Base-by-base conservation (phyloP, 768 basidiomycete genomes). In the Polyporus arcularius region DNA sequence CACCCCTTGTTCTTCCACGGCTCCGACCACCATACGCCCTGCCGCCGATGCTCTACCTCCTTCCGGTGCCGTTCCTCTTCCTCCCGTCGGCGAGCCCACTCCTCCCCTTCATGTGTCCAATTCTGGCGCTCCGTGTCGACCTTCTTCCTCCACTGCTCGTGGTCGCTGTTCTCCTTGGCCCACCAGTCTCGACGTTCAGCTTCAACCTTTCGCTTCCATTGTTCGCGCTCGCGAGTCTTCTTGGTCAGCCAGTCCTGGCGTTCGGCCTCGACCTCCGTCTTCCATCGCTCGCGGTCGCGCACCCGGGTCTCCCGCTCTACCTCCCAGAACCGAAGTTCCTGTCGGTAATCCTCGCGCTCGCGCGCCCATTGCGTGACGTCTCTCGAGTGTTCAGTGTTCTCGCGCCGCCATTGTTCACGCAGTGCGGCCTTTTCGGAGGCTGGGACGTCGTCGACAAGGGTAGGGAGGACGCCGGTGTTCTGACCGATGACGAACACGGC, bases 1-100 rank as follows among this genome's bases (percentile, higher is more conserved):
- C 66, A 70, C 26, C 50, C 59, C 4, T 40, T 40, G 32, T 60
- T 52, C 3, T 50, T 53, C 26, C 43, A 43, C 28, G 58, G 59
- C 30, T 56, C 57, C 12, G 57, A 51, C 65, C 65, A 69, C 38
- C 60, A 53, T 52, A 64, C 51, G 7, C 65, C 63, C 53, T 64
- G 49, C 28, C 53, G 40, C 16, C 47, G 32, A 18, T 58, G 58
- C 42, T 43, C 53, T 14, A 62, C 35, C 41, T 63, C 62, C 49
- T 35, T 43, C 31, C 40, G 57, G 15, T 55, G 57, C 15, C 28
- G 45, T 14, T 53, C 61, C 35, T 58, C 61, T n/a, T 57, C 61
- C 15, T 35, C 41, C 8, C 60, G 53, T 6, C 35, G 35, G 35
- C 35, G 35, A 11, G 35, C 11, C 35, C 35, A 35, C 18, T 57